Base-by-base conservation (phyloP, 2,329 filamentous ascomycete genomes). In the Cytospora paraplurivora region DNA sequence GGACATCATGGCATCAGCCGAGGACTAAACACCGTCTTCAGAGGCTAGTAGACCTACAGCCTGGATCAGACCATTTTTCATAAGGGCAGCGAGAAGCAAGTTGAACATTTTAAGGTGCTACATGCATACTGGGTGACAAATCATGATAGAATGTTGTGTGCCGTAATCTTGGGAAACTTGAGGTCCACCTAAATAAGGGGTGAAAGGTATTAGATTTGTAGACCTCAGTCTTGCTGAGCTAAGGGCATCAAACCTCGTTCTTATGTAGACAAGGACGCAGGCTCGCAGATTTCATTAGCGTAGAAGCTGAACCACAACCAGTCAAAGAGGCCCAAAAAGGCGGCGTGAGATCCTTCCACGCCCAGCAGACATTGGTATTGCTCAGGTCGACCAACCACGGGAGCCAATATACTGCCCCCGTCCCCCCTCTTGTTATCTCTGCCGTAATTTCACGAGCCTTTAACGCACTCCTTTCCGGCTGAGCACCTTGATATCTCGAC, bases 11-110 rank as follows among this genome's bases (percentile, higher is more conserved):
- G 49, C 7, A 13, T 55, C 15, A 19, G n/a, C 17, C 37, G 32
- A 38, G 35, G 21, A 55, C 15, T 13, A 17, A 27, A 4, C 27
- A 38, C 4, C 7, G n/a, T 7, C 7, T 53, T 19, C 34, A 19
- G 17, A 21, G 13, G 12, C 12, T 17, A 1, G 13, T 19, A 10
- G n/a, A 56, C 59, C 52, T 34, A 61, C 59, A 38, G 38, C 32
- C 11, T 56, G 50, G 33, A 54, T 41, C 10, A 55, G 19, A 19
- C 37, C 51, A 3, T 38, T 21, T 32, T 51, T 38, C 51, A 50
- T 32, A 15, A 61, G 27, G 41, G 21, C 51, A 7, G 59, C n/a
- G 19, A 55, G 17, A 27, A 61, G n/a, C 33, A 55, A 21, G 21
- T 32, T 34, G 50, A 60, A 15, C 21, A 60, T 33, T 34, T 60